A percentile compares a stretch with the other conserved stretches of the same genome.
These are phyloP conservation scores for Tulasnella sp. DNA, from an alignment of 768 basidiomycete species.

Conservation along the genomic window DNA sequence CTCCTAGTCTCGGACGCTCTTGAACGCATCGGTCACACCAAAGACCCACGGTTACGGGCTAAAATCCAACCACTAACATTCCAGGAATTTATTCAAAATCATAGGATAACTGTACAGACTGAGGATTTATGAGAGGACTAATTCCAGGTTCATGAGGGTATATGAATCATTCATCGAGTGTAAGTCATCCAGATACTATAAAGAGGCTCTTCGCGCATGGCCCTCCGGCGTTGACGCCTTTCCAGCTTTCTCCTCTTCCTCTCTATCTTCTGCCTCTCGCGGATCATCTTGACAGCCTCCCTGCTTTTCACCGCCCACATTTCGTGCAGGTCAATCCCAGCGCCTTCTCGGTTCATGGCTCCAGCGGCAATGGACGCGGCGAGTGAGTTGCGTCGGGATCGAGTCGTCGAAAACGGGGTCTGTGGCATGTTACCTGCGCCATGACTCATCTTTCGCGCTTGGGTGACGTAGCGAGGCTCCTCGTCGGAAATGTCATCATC, in stretches of 20 bases:
- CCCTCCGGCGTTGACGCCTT: background rate
- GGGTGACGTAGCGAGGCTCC: constrained; percentile 3
- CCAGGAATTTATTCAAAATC: too few relatives aligned
- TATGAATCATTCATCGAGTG: too few relatives aligned
- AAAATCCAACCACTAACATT: too few relatives aligned
- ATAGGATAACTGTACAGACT: too few relatives aligned
- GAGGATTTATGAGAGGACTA: too few relatives aligned
- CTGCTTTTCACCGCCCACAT: constrained; percentile 13
- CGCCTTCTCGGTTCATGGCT: background rate
- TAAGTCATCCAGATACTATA: constrained; percentile 9
- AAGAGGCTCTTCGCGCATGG: constrained; percentile 1
- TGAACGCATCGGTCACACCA: too few relatives aligned
- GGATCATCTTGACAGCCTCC: constrained; percentile 1
- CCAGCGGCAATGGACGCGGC: background rate
- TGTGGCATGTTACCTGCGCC: background rate
- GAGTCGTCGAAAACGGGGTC: background rate
- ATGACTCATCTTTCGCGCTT: background rate
- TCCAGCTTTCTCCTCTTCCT: constrained; percentile 14
- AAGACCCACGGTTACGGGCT: too few relatives aligned
- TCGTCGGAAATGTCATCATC: constrained; percentile 21
- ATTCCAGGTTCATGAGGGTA: too few relatives aligned
- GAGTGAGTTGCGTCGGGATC: constrained; percentile 6
- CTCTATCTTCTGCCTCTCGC: background rate
- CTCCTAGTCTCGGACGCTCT: too few relatives aligned
- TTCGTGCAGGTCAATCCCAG: constrained; percentile 5